Evolutionary conservation across 2,329 filamentous ascomycete genomes (phyloP).

Genomic region (Sarocladium strictum): DNA sequence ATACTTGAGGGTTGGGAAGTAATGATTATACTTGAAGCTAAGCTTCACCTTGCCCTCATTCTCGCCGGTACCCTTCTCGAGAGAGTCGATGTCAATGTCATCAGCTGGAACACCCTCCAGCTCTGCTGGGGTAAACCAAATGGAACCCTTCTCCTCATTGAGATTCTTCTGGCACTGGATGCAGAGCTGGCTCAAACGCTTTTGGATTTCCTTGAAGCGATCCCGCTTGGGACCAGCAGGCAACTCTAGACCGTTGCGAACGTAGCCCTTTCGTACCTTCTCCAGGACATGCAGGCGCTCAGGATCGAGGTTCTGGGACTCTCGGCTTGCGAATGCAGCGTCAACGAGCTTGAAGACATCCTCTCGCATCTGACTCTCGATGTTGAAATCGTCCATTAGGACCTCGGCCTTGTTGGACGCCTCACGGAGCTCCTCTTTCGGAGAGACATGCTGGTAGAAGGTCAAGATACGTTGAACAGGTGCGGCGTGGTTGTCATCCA

Average conservation of each 20-base stretch:
- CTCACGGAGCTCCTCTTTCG: constrained; percentile 61
- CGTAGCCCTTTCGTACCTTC: constrained; percentile 72
- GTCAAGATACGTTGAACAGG: constrained; percentile 61
- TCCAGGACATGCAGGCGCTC: constrained; percentile 69
- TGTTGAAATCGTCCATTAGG: constrained; percentile 68
- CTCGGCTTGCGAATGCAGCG: constrained; percentile 45
- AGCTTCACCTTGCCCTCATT: constrained; percentile 70
- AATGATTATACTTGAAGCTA: constrained; percentile 78
- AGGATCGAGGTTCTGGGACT: constrained; percentile 52
- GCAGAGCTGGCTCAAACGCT: constrained; percentile 65
- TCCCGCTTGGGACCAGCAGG: constrained; percentile 65
- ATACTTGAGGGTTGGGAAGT: constrained; percentile 74
- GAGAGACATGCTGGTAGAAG: constrained; percentile 77
- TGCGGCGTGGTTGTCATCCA: constrained; percentile 61
- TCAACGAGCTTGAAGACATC: constrained; percentile 68
- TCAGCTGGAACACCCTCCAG: constrained; percentile 71
- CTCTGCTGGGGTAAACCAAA: constrained; percentile 72
- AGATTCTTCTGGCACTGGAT: constrained; percentile 75
- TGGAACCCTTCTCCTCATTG: constrained; percentile 74
- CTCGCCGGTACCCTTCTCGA: constrained; percentile 67
- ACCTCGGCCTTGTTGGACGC: constrained; percentile 72
- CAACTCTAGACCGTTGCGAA: constrained; percentile 68
- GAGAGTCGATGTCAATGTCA: constrained; percentile 52
- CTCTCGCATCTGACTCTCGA: constrained; percentile 76
- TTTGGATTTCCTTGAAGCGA: constrained; percentile 82